These are phyloP conservation scores for Porodaedalea pini DNA, from an alignment of 1,284 basidiomycete genomes.

Conservation along the genomic window DNA sequence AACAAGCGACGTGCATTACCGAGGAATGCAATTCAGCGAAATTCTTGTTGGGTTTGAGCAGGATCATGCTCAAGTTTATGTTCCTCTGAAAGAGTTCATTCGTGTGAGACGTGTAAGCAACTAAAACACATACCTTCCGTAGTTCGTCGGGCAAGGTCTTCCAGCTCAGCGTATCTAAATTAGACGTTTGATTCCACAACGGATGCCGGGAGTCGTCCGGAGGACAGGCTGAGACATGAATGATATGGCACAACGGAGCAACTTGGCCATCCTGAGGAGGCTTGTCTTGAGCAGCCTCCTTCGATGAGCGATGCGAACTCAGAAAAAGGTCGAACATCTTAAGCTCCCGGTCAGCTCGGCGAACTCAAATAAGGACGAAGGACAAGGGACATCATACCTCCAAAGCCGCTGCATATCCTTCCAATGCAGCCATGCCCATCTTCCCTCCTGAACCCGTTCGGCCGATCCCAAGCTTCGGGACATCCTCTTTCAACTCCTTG, in stretches of 20 bases:
- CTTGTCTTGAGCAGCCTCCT: conserved; percentile 21
- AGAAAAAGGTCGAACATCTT: conserved; percentile 54
- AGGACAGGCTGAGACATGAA: conserved; percentile 57
- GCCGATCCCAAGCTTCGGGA: conserved; percentile 51
- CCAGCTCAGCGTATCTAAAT: conserved; percentile 61
- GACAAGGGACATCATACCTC: conserved; percentile 45
- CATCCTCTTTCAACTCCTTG: conserved; percentile 47
- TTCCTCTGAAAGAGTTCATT: conserved; percentile 43
- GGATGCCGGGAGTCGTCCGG: conserved; percentile 56
- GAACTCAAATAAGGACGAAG: background rate
- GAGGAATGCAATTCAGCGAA: conserved; percentile 50
- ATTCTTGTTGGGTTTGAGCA: conserved; percentile 41
- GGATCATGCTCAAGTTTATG: conserved; percentile 55
- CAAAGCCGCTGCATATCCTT: conserved; percentile 65
- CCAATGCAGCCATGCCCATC: conserved; percentile 63
- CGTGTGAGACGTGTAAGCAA: background rate
- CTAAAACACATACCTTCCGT: conserved; percentile 45
- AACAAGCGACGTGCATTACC: conserved; percentile 31
- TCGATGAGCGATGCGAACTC: conserved; percentile 22
- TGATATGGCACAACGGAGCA: conserved; percentile 41
- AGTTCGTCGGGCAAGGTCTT: conserved; percentile 59
- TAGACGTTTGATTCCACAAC: conserved; percentile 47
- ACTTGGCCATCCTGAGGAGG: conserved; percentile 22
- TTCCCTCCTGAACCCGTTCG: conserved; percentile 45
- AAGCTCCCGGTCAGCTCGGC: background rate